Evolutionary conservation across 192 early-diverging fungal genomes (phyloP).

Genomic region (Entomortierella beljakovae): DNA sequence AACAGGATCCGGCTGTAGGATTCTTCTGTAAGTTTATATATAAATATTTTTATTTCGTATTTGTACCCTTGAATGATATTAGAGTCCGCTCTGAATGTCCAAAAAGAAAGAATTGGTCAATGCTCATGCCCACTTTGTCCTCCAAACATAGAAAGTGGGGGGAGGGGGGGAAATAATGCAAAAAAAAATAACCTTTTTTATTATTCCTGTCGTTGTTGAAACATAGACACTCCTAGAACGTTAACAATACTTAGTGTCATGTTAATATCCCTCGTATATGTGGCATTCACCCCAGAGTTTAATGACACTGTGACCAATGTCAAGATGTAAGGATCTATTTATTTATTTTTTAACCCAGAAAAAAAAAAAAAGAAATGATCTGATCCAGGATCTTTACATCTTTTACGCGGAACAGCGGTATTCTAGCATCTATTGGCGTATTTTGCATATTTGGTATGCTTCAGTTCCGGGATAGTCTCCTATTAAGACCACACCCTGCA

Average conservation of each 20-base stretch:
- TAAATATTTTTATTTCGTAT: neutral
- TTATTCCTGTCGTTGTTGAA: neutral
- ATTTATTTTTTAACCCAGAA: neutral
- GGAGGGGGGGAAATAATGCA: too few relatives aligned
- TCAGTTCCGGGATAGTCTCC: slow-evolving; percentile 94
- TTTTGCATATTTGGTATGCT: slow-evolving; percentile 90
- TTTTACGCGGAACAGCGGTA: slow-evolving; percentile 53
- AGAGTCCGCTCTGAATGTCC: too few relatives aligned
- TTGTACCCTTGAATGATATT: neutral
- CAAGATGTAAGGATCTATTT: neutral
- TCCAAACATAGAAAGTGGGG: neutral
- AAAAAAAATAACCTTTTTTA: neutral
- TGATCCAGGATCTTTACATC: too few relatives aligned
- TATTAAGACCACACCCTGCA: slow-evolving; percentile 92
- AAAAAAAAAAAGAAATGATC: too few relatives aligned
- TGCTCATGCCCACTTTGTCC: neutral
- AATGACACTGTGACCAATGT: slow-evolving; percentile 56
- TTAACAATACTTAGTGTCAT: slow-evolving; percentile 61
- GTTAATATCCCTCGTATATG: slow-evolving; percentile 62
- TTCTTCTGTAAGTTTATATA: slow-evolving; percentile 47
- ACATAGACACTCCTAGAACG: slow-evolving; percentile 64
- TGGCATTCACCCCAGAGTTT: slow-evolving; percentile 60
- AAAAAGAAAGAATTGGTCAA: too few relatives aligned
- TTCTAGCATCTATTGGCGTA: slow-evolving; percentile 57
- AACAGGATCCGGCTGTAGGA: slow-evolving; percentile 48